Conservation (phyloP, 371 early-diverging fungal species). For the Circinella minor region DNA sequence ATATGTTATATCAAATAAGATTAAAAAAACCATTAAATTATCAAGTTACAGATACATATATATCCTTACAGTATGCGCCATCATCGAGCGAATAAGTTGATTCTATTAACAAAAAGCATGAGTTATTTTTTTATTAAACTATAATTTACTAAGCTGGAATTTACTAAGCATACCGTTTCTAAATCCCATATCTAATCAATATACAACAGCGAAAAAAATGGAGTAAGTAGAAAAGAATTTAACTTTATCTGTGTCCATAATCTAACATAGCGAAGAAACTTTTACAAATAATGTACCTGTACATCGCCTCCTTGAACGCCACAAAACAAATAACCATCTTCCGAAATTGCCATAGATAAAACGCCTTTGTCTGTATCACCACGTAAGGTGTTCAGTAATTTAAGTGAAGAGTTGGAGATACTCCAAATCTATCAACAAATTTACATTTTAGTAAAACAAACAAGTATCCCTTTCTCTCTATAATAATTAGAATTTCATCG, state of each 20-base stretch:
- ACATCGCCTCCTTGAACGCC: constrained; percentile 84
- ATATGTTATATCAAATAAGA: background rate
- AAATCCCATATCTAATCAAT: constrained; percentile 68
- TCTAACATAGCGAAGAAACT: too few species aligned
- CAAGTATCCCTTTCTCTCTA: background rate
- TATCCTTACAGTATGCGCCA: constrained; percentile 62
- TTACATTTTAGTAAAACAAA: too few species aligned
- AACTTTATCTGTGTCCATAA: too few species aligned
- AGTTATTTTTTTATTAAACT: too few species aligned
- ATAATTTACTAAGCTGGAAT: background rate
- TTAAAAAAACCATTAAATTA: too few species aligned
- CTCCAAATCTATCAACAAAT: constrained; percentile 57
- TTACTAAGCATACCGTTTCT: constrained; percentile 64
- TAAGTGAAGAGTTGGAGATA: constrained; percentile 45
- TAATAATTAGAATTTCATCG: background rate
- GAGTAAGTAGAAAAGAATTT: too few species aligned
- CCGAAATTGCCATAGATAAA: constrained; percentile 62
- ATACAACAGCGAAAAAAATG: too few species aligned
- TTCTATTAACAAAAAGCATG: constrained; percentile 25
- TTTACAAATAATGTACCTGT: constrained; percentile 36
- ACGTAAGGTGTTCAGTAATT: constrained; percentile 44
- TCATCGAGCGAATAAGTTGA: constrained; percentile 71
- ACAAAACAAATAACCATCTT: constrained; percentile 76
- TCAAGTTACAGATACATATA: background rate
- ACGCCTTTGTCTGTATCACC: constrained; percentile 68